Evolutionary conservation across 1,139 yeast species (phyloP), one percentile per base, ranked within the genome.

Genomic region (Entelexis paramagnoliae): DNA sequence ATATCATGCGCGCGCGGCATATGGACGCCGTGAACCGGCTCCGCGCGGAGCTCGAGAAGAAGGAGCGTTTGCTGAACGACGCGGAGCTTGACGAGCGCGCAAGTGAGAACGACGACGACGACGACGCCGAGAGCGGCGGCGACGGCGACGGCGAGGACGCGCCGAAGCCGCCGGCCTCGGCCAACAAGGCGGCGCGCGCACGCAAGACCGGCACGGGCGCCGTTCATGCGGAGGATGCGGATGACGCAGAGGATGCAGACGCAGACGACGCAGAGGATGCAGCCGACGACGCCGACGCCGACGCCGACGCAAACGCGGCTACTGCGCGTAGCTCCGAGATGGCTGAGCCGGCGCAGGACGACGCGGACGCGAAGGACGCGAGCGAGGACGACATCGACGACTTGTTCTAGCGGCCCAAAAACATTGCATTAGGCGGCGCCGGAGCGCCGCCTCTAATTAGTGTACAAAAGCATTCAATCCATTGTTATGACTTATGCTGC

Each of bases 1-100:
- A 89, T 61, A 83, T 91, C 71, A 76, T 91, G 79, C 81, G 83
- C 65, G 85, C 83, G 68, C 82, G 96, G 69, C 84, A 88, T 65
- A 77, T 83, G 62, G 93, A 84, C 59, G 87, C 86, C 51, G 83
- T 87, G 54, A 77, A 76, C 55, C 82, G 89, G 54, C 75, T 93
- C 61, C 83, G 81, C 66, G 81, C 82, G 49, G 96, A 93, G 58
- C 74, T 89, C 55, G 96, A 88, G 53, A 75, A 79, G 63, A 91
- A 91, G 72, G 79, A 78, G 69, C 74, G 83, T 54, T 91, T 84
- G 63, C 73, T 89, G 61, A 70, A 68, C 54, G 68, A 63, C 3
- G 72, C 71, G 32, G 65, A 50, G 20, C 53, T 47, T 28, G 60
- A 52, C 10, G 67, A 63, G 2, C 71, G 66, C 30, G 68, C 63